Evolutionary conservation across 2,329 filamentous ascomycete species (phyloP).

Genomic region (Cercospora sesami): DNA sequence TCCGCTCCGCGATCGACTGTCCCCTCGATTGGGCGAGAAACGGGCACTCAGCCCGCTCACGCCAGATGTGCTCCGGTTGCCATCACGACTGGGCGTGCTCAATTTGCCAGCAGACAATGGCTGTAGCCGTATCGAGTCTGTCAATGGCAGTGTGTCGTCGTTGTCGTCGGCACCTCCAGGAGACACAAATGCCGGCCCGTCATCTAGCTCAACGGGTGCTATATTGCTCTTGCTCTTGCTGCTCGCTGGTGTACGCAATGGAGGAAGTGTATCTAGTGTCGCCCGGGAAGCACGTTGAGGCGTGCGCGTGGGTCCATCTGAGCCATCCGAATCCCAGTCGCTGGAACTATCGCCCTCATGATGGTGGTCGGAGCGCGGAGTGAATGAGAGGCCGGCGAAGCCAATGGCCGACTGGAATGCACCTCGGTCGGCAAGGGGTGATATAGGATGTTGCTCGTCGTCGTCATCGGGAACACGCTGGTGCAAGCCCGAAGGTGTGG

Average conservation of each 20-base stretch:
- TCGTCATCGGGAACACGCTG: slow-evolving; percentile 40
- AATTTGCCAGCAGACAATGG: slow-evolving; percentile 55
- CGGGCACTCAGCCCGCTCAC: slow-evolving; percentile 53
- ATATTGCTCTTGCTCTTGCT: slow-evolving; percentile 32
- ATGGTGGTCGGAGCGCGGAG: slow-evolving; percentile 1
- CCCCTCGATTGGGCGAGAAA: slow-evolving; percentile 48
- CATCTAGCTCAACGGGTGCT: slow-evolving; percentile 53
- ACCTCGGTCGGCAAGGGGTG: slow-evolving; percentile 48
- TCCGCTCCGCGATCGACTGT: slow-evolving; percentile 40
- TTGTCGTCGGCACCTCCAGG: slow-evolving; percentile 44
- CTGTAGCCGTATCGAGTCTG: slow-evolving; percentile 56
- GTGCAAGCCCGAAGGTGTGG: slow-evolving; percentile 39
- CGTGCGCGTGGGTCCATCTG: slow-evolving; percentile 26
- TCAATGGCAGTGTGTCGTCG: slow-evolving; percentile 62
- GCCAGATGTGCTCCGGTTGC: slow-evolving; percentile 44
- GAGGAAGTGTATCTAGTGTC: slow-evolving; percentile 32
- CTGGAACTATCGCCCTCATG: slow-evolving; percentile 6
- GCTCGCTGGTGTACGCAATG: slow-evolving; percentile 30
- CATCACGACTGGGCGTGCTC: slow-evolving; percentile 45
- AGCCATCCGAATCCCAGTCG: slow-evolving; percentile 26
- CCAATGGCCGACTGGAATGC: slow-evolving; percentile 53
- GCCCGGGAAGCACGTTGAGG: slow-evolving; percentile 21
- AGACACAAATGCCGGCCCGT: slow-evolving; percentile 57
- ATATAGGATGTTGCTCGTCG: slow-evolving; percentile 35
- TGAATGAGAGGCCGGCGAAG: slow-evolving; percentile 49